phyloP scores from a whole-genome alignment of 2,329 filamentous ascomycete genomes.

The Xylaria sp. region DNA sequence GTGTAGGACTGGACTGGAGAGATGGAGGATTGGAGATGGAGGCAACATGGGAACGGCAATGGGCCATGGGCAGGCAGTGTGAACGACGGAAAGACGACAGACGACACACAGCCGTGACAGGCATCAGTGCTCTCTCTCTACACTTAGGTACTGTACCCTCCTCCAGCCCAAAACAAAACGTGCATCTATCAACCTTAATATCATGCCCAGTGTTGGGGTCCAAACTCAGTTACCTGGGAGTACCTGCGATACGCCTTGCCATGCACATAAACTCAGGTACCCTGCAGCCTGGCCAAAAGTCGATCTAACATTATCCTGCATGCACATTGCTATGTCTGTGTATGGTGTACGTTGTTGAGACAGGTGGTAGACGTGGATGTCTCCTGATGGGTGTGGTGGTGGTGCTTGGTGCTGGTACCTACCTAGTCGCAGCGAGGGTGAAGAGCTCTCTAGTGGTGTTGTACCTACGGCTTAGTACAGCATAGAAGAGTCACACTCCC shows the following conservation, averaged over 20 bases:
- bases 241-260: background rate
- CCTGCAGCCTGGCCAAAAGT: background rate
- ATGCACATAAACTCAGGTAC: constrained; percentile 1
- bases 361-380: constrained; percentile 45
- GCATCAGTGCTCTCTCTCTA: constrained; percentile 8
- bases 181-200: constrained; percentile 24
- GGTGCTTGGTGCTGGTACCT: constrained; percentile 38
- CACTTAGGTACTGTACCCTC: constrained; percentile 3
- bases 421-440: background rate
- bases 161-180: constrained; percentile 14
- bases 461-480: constrained; percentile 31
- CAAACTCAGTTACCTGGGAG: background rate
- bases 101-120: background rate
- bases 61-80: background rate
- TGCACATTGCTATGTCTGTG: background rate
- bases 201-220: constrained; percentile 18
- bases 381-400: constrained; percentile 38
- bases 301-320: background rate
- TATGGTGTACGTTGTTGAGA: constrained; percentile 2
- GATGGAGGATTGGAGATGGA: constrained; percentile 3
- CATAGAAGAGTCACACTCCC: constrained; percentile 48
- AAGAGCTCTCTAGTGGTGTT: constrained; percentile 42
- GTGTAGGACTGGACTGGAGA: background rate
- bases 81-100: constrained; percentile 4
- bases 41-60: background rate